These are phyloP conservation scores for Tolypocladium sp. DNA, from an alignment of 2,329 filamentous ascomycete genomes.

Conservation along the genomic window DNA sequence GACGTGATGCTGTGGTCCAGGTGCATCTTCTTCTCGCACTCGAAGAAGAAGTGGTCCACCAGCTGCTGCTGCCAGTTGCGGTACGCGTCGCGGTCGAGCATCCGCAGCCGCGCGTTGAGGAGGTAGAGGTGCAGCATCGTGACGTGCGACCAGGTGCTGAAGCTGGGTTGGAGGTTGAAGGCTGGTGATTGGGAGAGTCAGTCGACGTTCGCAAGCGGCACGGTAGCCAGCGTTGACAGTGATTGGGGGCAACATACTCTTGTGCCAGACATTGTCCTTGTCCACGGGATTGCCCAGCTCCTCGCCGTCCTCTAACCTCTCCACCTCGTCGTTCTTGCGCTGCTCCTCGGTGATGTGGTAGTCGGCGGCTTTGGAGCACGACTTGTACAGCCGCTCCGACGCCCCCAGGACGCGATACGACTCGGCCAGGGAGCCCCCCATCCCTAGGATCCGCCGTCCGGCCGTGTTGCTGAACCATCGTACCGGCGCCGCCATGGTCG, in stretches of 20 bases:
- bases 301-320: constrained; percentile 67
- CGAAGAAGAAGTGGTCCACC: constrained; percentile 90
- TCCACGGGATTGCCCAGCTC: constrained; percentile 54
- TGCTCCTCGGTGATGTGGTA: constrained; percentile 66
- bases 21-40: constrained; percentile 77
- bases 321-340: constrained; percentile 56
- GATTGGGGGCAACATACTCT: constrained; percentile 42
- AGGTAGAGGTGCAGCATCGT: constrained; percentile 96
- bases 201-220: not conserved
- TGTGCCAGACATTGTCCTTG: constrained; percentile 54
- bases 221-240: not conserved
- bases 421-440: constrained; percentile 24
- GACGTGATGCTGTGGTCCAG: constrained; percentile 63
- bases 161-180: constrained; percentile 73
- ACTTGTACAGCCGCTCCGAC: constrained; percentile 70
- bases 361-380: constrained; percentile 62
- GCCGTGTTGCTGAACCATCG: constrained; percentile 28
- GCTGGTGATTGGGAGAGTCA: constrained; percentile 34
- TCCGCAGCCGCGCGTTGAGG: constrained; percentile 72
- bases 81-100: constrained; percentile 60
- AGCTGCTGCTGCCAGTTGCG: constrained; percentile 81
- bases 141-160: constrained; percentile 92
- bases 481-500: constrained; percentile 7
- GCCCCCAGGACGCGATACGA: constrained; percentile 70
- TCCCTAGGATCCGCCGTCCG: constrained; percentile 20